These are phyloP conservation scores for Fusarium equiseti DNA, from an alignment of 2,329 filamentous ascomycete species.

Conservation along the genomic window DNA sequence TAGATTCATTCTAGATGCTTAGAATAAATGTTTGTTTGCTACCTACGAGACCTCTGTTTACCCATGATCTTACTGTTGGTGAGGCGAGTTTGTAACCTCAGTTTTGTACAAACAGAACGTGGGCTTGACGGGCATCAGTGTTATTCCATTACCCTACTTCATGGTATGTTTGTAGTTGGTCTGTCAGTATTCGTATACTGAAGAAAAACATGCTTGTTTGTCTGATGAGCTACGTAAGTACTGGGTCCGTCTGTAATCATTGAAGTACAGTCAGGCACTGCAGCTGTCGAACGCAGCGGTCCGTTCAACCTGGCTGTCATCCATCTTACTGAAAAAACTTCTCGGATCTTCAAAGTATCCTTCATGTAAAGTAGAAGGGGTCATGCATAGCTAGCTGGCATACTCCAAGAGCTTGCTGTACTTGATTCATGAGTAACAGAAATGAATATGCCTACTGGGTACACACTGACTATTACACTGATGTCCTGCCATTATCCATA, in stretches of 20 bases:
- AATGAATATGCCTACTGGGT: background rate
- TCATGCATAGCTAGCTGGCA: background rate
- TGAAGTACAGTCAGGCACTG: background rate
- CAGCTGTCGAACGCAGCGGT: too few relatives aligned
- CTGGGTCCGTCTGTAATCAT: background rate
- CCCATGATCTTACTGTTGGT: background rate
- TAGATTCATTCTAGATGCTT: background rate
- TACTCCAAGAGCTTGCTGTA: background rate
- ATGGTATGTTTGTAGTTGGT: background rate
- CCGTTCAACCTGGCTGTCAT: too few relatives aligned
- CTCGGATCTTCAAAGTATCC: background rate
- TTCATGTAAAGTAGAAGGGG: background rate
- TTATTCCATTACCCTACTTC: background rate
- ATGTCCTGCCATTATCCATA: background rate
- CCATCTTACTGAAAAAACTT: background rate
- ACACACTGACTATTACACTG: background rate
- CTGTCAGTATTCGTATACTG: background rate
- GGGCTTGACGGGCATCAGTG: background rate
- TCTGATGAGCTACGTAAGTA: background rate
- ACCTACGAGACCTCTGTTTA: background rate
- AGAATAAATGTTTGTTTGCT: background rate
- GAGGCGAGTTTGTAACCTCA: background rate
- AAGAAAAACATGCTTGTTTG: background rate
- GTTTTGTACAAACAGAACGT: background rate
- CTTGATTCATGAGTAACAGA: background rate